These are phyloP conservation scores for Fusarium incarnatum DNA, from an alignment of 2,329 filamentous ascomycete species.

Conservation along the genomic window DNA sequence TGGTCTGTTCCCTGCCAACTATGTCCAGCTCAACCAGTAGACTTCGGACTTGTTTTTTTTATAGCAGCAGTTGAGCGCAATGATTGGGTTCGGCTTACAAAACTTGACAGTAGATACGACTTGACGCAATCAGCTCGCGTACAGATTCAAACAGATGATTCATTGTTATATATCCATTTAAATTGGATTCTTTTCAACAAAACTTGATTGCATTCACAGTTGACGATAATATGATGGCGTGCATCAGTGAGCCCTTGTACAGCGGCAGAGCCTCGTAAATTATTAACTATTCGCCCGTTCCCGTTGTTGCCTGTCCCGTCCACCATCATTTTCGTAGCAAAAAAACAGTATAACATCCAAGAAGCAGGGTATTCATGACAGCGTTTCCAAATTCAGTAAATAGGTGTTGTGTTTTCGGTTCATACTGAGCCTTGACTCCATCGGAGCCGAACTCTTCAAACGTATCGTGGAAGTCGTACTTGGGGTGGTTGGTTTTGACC, in stretches of 20 bases:
- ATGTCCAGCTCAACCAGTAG: conserved; percentile 67
- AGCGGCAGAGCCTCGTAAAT: neutral
- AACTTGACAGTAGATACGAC: conserved; percentile 40
- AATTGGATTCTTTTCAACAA: conserved; percentile 13
- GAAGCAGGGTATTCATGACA: conserved; percentile 13
- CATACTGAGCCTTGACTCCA: neutral
- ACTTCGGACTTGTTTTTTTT: conserved; percentile 1
- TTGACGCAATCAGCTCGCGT: conserved; percentile 40
- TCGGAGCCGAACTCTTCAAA: neutral
- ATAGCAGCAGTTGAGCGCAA: conserved; percentile 12
- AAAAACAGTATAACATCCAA: conserved; percentile 16
- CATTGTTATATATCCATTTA: conserved; percentile 13
- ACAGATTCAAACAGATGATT: conserved; percentile 22
- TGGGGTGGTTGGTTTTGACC: neutral
- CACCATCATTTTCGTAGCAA: conserved; percentile 6
- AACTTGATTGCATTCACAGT: neutral
- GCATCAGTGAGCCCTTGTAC: neutral
- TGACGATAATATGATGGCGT: neutral
- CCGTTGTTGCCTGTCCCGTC: neutral
- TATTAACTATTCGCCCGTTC: neutral
- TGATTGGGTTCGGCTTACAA: conserved; percentile 14
- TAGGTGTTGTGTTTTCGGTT: neutral
- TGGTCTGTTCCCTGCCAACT: conserved; percentile 86
- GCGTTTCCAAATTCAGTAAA: conserved; percentile 21
- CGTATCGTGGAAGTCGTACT: conserved; percentile 11